Base-by-base conservation (phyloP, 2,329 filamentous ascomycete species). In the Zopfia rhizophila region DNA sequence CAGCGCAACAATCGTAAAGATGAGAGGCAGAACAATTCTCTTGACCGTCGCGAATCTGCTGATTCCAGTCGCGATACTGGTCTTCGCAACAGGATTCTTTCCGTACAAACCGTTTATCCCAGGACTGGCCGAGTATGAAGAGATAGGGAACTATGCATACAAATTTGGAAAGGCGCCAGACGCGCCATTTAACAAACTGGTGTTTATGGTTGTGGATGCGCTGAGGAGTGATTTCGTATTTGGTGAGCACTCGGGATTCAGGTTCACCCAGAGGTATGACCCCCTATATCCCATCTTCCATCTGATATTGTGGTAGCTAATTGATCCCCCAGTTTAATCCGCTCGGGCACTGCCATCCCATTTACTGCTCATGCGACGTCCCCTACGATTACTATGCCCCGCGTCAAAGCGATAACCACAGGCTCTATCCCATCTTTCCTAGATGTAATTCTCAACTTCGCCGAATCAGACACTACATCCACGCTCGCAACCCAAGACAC, bases 141-240 rank as follows among this genome's bases (percentile, higher is more conserved):
- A 80, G 37, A 67, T 82, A 19, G 74, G 78, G 77, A 40, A 42
- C n/a, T n/a, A n/a, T n/a, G n/a, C n/a, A n/a, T n/a, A n/a, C n/a
- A n/a, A n/a, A n/a, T n/a, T n/a, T n/a, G 24, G 12, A 49, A 53
- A 44, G 58, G 80, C 80, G 5, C 85, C 88, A 3, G 73, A 79
- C 36, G 82, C 89, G 23, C 85, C 88, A 0, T 99, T 99, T 70
- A 86, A 97, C 72, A 91, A 88, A 63, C 78, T 97, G 40, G 80
- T 99, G 41, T 97, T 99, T 71, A 97, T 99, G 93, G 91, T 99
- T 5, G 89, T 99, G 19, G 94, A 99, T 81, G 93, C 94, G 17
- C 73, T 99, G 69, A 53, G 55, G 38, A 96, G 92, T 76, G 93
- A 97, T 65, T 97, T 97, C 76, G 94, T 99, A 19, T 99, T 90